Conservation (phyloP, 495 filamentous ascomycete species). For the Diplogelasinospora grovesii region DNA sequence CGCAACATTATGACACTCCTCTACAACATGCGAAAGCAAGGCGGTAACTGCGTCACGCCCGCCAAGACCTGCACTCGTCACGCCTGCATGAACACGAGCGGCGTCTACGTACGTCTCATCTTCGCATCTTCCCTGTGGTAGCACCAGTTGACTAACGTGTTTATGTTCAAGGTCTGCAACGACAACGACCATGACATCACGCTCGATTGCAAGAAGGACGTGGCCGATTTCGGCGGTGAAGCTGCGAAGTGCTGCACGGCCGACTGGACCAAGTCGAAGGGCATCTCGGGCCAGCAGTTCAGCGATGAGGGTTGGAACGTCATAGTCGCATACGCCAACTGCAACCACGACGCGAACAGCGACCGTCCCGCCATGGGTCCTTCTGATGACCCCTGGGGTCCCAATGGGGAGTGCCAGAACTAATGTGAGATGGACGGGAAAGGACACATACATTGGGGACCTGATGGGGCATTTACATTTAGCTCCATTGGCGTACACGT, state of each 20-base stretch:
- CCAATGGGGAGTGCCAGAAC: slow-evolving; percentile 3
- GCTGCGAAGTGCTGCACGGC: slow-evolving; percentile 1
- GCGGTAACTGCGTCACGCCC: slow-evolving; percentile 2
- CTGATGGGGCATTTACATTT: too few relatives aligned
- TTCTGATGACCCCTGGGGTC: slow-evolving; percentile 4
- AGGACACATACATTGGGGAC: too few relatives aligned
- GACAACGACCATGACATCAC: slow-evolving; percentile 4
- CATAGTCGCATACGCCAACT: slow-evolving; percentile 6
- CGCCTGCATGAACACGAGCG: slow-evolving; percentile 8
- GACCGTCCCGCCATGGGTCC: slow-evolving; percentile 7
- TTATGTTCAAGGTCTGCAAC: slow-evolving; percentile 11
- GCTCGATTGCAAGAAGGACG: background rate
- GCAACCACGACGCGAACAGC: background rate
- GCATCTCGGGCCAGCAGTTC: slow-evolving; percentile 8
- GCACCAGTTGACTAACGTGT: background rate
- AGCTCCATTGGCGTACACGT: too few relatives aligned
- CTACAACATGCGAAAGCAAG: background rate
- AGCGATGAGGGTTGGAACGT: slow-evolving; percentile 3
- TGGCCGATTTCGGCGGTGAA: background rate
- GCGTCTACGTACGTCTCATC: background rate
- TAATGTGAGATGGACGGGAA: too few relatives aligned
- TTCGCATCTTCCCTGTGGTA: background rate
- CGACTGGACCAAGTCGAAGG: background rate
- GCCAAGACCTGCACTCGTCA: slow-evolving; percentile 8
- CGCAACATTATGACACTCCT: background rate